Evolutionary conservation across 139 green algal genomes (phyloP).

Genomic region (Pleodorina starrii): DNA sequence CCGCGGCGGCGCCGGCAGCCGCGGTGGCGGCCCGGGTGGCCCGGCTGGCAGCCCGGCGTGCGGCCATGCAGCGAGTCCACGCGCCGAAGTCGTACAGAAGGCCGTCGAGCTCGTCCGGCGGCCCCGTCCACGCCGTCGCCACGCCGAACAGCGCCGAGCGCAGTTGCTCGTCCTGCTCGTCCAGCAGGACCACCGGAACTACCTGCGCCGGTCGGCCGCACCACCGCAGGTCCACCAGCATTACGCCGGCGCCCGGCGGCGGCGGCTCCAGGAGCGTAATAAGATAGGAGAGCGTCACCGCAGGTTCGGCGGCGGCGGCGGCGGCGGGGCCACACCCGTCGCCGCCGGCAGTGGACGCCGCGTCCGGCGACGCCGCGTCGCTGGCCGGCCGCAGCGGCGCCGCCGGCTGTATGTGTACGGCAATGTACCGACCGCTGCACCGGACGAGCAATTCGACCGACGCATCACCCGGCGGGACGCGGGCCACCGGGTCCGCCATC

Average conservation of each 20-base stretch:
- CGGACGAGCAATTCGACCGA: conserved; percentile 8
- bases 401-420: background rate
- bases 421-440: conserved; percentile 19
- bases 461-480: background rate
- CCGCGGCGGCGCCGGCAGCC: background rate
- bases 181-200: background rate
- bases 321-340: background rate
- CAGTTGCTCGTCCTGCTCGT: background rate
- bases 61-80: background rate
- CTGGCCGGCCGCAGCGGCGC: background rate
- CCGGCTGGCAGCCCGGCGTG: background rate
- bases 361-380: background rate
- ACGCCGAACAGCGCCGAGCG: background rate
- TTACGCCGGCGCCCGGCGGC: background rate
- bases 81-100: conserved; percentile 29
- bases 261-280: conserved; percentile 14
- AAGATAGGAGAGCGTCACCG: background rate
- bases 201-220: background rate
- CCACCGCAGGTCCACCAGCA: conserved; percentile 35
- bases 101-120: conserved; percentile 9
- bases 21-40: background rate
- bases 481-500: background rate
- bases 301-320: background rate
- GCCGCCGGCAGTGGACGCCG: background rate
- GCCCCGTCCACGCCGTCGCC: background rate